Evolutionary conservation across 1,139 yeast genomes (phyloP).

Genomic region (Yarrowia galli): DNA sequence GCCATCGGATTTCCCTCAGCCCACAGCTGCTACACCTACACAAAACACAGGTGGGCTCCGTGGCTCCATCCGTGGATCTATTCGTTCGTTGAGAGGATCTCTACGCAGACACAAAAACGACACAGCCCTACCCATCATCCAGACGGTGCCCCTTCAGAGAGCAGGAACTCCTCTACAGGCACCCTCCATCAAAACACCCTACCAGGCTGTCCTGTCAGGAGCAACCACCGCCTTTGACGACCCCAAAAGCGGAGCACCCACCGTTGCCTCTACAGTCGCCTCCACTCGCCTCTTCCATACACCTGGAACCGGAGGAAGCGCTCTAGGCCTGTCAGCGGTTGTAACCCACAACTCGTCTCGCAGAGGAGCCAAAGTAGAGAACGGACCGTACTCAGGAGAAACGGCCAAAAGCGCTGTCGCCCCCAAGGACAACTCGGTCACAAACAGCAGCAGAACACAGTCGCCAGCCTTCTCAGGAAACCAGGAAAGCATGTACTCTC

Average conservation of each 20-base stretch:
- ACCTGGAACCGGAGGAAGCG: constrained; percentile 15
- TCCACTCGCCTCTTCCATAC: constrained; percentile 22
- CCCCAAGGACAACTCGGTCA: constrained; percentile 28
- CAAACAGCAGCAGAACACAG: constrained; percentile 32
- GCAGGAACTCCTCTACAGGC: constrained; percentile 19
- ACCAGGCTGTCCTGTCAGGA: constrained; percentile 15
- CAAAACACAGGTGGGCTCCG: constrained; percentile 19
- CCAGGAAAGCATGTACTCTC: constrained; percentile 26
- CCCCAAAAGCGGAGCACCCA: constrained; percentile 16
- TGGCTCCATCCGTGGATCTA: constrained; percentile 24
- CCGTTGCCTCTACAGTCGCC: constrained; percentile 16
- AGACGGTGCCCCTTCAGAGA: constrained; percentile 11
- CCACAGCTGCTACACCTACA: not conserved
- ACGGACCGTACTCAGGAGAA: constrained; percentile 1
- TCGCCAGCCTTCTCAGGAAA: constrained; percentile 19
- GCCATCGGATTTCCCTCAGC: constrained; percentile 1
- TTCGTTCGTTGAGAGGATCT: constrained; percentile 25
- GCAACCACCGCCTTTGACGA: constrained; percentile 20
- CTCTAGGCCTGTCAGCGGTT: not conserved
- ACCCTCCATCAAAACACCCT: not conserved
- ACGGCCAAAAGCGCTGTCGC: not conserved
- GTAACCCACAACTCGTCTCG: not conserved
- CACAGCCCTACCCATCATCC: not conserved
- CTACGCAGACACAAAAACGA: constrained; percentile 29
- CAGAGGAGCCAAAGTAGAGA: not conserved